Conservation (phyloP, 2,329 filamentous ascomycete species). For the Drechmeria coniospora region DNA sequence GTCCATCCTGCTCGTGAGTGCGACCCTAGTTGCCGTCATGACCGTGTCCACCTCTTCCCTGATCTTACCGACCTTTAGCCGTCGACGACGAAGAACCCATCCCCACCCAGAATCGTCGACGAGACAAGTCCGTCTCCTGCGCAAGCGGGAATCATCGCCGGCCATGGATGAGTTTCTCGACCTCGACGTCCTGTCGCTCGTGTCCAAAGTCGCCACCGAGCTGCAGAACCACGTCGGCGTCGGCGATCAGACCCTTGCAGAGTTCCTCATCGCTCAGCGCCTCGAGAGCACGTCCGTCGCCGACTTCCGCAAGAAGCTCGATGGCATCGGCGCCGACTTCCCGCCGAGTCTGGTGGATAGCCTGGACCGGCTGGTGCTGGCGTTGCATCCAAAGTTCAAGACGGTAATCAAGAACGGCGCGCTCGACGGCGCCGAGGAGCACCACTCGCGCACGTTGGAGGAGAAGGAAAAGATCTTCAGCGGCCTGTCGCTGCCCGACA, state of each 20-base stretch:
- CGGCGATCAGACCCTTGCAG: slow-evolving; percentile 85
- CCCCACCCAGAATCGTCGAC: too few relatives aligned
- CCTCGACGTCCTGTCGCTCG: slow-evolving; percentile 83
- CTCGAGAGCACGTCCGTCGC: slow-evolving; percentile 52
- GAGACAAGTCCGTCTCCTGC: too few relatives aligned
- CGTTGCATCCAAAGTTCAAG: slow-evolving; percentile 86
- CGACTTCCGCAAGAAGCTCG: slow-evolving; percentile 63
- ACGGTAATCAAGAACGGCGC: slow-evolving; percentile 23
- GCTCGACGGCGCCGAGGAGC: slow-evolving; percentile 23
- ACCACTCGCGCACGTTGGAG: slow-evolving; percentile 32
- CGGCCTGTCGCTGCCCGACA: slow-evolving; percentile 76
- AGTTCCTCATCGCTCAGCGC: slow-evolving; percentile 89
- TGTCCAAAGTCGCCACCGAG: slow-evolving; percentile 88
- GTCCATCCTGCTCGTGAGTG: too few relatives aligned
- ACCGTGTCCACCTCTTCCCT: too few relatives aligned
- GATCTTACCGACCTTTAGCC: not conserved
- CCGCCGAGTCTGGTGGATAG: slow-evolving; percentile 78
- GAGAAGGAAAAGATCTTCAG: slow-evolving; percentile 82
- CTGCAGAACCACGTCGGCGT: slow-evolving; percentile 87
- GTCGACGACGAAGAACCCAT: too few relatives aligned
- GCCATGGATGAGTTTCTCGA: slow-evolving; percentile 81
- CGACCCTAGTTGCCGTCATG: too few relatives aligned
- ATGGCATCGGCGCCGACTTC: slow-evolving; percentile 65
- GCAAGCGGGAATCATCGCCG: too few relatives aligned
- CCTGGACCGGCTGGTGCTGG: slow-evolving; percentile 73